Percentiles rank a stretch among this genome's conserved stretches.
Evolutionary conservation across 192 early-diverging fungal genomes (phyloP).

Genomic region (Linnemannia elongata): DNA sequence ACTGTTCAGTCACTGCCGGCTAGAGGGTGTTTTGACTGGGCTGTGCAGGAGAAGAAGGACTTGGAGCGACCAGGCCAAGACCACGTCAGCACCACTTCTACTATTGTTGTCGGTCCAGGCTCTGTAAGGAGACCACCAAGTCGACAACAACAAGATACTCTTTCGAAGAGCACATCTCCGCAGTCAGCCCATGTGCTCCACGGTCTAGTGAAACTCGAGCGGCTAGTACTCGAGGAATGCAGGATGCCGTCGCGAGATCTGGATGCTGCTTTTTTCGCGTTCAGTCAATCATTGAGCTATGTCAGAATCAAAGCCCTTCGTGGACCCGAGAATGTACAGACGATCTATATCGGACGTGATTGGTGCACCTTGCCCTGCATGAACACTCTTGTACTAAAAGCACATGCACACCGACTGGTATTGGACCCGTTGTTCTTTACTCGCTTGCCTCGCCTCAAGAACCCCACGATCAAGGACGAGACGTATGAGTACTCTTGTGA

Average conservation of each 20-base stretch:
- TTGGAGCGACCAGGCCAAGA: not conserved
- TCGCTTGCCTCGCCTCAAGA: not conserved
- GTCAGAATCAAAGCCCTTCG: too few species aligned
- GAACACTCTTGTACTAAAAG: too few species aligned
- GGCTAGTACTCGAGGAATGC: not conserved
- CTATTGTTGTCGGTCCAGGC: not conserved
- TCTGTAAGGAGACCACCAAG: too few species aligned
- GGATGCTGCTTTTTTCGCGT: not conserved
- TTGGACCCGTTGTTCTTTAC: not conserved
- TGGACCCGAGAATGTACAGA: not conserved
- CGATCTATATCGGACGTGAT: not conserved
- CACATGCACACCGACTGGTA: not conserved
- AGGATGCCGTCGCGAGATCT: not conserved
- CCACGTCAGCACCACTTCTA: too few species aligned
- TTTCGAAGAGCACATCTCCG: not conserved
- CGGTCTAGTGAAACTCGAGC: not conserved
- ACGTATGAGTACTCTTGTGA: not conserved
- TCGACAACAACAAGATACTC: not conserved
- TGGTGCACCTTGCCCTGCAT: not conserved
- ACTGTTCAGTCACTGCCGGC: not conserved
- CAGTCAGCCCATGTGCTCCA: not conserved
- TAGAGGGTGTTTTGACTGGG: not conserved
- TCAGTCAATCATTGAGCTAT: not conserved
- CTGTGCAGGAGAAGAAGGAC: not conserved
- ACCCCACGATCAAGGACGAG: not conserved